Conservation (phyloP, 768 basidiomycete species). For the Boletus rubescentipes region DNA sequence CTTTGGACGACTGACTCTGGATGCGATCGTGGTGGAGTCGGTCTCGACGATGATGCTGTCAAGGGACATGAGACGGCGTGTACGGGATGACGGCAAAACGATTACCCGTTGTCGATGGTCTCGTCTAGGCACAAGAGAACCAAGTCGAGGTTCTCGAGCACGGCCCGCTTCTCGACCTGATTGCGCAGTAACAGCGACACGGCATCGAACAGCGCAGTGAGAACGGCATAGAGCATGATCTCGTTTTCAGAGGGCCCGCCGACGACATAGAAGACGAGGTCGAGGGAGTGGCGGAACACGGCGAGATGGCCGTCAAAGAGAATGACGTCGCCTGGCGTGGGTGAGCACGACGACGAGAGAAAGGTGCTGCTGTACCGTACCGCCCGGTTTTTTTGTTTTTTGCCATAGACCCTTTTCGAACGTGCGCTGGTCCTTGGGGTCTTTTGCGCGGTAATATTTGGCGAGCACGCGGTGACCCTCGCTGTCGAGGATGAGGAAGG, state of each 20-base stretch:
- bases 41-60: slow-evolving; percentile 94
- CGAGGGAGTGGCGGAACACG: slow-evolving; percentile 91
- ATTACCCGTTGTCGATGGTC: slow-evolving; percentile 96
- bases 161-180: slow-evolving; percentile 91
- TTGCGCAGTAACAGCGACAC: slow-evolving; percentile 83
- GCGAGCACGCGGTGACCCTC: slow-evolving; percentile 94
- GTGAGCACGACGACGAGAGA: background rate
- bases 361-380: slow-evolving; percentile 46
- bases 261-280: slow-evolving; percentile 93
- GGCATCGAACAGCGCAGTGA: slow-evolving; percentile 84
- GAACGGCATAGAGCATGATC: slow-evolving; percentile 87
- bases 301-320: slow-evolving; percentile 88
- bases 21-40: slow-evolving; percentile 92
- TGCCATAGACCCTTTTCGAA: slow-evolving; percentile 96
- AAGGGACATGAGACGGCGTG: slow-evolving; percentile 12
- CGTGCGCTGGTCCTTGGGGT: slow-evolving; percentile 86
- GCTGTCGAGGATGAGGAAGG: slow-evolving; percentile 90
- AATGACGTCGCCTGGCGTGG: slow-evolving; percentile 80
- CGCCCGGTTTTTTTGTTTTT: slow-evolving; percentile 93
- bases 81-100: slow-evolving; percentile 9
- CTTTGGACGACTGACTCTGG: slow-evolving; percentile 87
- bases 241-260: slow-evolving; percentile 90
- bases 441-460: slow-evolving; percentile 89
- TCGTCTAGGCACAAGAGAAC: slow-evolving; percentile 93
- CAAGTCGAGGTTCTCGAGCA: slow-evolving; percentile 92